These are phyloP conservation scores for Cetraspora pellucida DNA, from an alignment of 192 early-diverging fungal genomes.

Conservation along the genomic window DNA sequence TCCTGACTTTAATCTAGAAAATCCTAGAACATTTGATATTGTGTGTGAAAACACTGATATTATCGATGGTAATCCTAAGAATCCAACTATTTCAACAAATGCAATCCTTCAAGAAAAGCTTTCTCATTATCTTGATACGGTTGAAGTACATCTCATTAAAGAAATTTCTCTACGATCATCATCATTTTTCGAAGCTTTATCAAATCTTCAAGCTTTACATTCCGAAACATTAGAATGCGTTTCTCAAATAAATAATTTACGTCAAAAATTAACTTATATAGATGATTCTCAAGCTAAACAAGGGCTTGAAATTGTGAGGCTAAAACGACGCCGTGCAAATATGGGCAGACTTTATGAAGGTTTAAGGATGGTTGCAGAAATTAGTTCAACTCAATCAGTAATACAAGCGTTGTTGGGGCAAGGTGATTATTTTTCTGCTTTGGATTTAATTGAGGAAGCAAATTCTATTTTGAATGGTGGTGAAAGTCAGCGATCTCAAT, in stretches of 20 bases:
- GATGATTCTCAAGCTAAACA: slow-evolving; percentile 70
- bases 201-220: slow-evolving; percentile 91
- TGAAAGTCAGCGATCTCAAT: slow-evolving; percentile 42
- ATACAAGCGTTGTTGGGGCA: slow-evolving; percentile 82
- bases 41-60: slow-evolving; percentile 79
- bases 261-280: slow-evolving; percentile 65
- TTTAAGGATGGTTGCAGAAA: slow-evolving; percentile 72
- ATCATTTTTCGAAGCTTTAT: slow-evolving; percentile 94
- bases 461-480: slow-evolving; percentile 57
- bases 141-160: slow-evolving; percentile 90
- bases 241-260: slow-evolving; percentile 78
- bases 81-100: slow-evolving; percentile 60
- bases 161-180: slow-evolving; percentile 94
- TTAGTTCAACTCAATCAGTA: slow-evolving; percentile 78
- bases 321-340: slow-evolving; percentile 76
- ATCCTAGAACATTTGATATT: slow-evolving; percentile 85
- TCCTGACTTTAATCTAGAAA: slow-evolving; percentile 81
- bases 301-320: slow-evolving; percentile 80
- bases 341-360: slow-evolving; percentile 67
- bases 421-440: slow-evolving; percentile 83
- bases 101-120: slow-evolving; percentile 86
- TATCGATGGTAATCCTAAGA: slow-evolving; percentile 45
- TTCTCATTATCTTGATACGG: slow-evolving; percentile 87
- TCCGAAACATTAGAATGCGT: slow-evolving; percentile 90
- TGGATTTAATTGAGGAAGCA: slow-evolving; percentile 88